A percentile compares a stretch with the other conserved stretches of the same genome.
These are phyloP conservation scores for Leucocoprinus leucothites DNA, from an alignment of 768 basidiomycete genomes.

Conservation along the genomic window DNA sequence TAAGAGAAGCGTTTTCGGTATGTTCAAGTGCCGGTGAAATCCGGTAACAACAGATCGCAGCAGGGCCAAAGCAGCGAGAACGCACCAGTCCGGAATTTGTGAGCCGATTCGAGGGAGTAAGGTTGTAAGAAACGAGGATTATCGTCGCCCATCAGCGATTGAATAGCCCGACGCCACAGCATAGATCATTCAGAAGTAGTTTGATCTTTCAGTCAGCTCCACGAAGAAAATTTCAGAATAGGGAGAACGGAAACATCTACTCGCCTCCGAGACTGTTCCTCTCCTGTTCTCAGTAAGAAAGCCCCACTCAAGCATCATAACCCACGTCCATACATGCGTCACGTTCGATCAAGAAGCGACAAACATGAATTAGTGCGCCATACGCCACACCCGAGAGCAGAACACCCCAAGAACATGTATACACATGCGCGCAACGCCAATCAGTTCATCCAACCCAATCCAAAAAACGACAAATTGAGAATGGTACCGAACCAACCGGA, in stretches of 20 bases:
- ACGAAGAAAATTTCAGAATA: not conserved
- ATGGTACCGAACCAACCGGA: not conserved
- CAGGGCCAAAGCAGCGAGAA: not conserved
- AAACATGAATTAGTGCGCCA: not conserved
- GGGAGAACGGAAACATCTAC: conserved; percentile 11
- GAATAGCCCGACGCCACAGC: too few relatives aligned
- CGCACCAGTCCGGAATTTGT: not conserved
- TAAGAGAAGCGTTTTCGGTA: not conserved
- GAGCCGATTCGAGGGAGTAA: not conserved
- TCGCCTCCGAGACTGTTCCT: conserved; percentile 83
- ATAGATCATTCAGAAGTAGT: not conserved
- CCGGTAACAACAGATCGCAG: not conserved
- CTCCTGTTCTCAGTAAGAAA: conserved; percentile 40
- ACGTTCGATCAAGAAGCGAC: not conserved
- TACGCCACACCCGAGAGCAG: not conserved
- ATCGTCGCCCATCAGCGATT: too few relatives aligned
- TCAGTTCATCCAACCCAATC: not conserved
- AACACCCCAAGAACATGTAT: not conserved
- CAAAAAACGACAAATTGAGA: not conserved
- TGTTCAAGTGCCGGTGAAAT: not conserved
- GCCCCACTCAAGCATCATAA: not conserved
- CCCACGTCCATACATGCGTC: not conserved
- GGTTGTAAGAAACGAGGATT: not conserved
- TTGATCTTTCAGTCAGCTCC: not conserved
- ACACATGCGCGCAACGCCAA: not conserved